phyloP scores from a whole-genome alignment of 176 grass and related monocot genomes.

The Hordeum vulgare region DNA sequence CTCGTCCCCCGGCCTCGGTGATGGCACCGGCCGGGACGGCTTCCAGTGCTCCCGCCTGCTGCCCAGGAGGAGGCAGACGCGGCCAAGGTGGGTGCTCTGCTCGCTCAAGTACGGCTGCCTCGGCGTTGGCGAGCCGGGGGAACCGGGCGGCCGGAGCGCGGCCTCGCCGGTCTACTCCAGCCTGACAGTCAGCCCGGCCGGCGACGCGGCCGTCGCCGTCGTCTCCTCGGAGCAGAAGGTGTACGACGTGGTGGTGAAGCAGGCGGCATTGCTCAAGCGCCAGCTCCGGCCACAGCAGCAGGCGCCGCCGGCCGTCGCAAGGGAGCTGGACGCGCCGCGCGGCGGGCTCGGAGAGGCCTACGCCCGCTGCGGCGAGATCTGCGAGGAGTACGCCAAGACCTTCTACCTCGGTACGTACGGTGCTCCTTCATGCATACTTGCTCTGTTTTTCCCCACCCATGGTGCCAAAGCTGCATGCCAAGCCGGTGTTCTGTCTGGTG shows the following conservation, averaged over 20 bases:
- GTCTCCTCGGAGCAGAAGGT: slow-evolving; percentile 84
- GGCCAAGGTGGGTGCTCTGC: slow-evolving; percentile 9
- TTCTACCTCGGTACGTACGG: slow-evolving; percentile 88
- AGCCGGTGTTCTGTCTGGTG: background rate
- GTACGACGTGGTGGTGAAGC: slow-evolving; percentile 79
- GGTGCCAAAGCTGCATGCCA: background rate
- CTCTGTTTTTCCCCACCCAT: background rate
- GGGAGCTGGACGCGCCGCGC: slow-evolving; percentile 25
- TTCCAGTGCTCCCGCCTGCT: slow-evolving; percentile 6
- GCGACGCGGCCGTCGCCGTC: slow-evolving; percentile 40
- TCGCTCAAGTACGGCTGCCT: slow-evolving; percentile 52
- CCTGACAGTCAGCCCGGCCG: slow-evolving; percentile 47
- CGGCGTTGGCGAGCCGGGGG: slow-evolving; percentile 33
- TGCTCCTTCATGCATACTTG: background rate
- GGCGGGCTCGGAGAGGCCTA: slow-evolving; percentile 76
- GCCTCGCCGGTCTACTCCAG: slow-evolving; percentile 42
- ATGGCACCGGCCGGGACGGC: background rate
- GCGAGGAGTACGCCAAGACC: slow-evolving; percentile 90
- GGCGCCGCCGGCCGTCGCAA: background rate
- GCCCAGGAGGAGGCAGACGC: background rate
- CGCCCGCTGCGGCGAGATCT: slow-evolving; percentile 65
- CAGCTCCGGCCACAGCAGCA: slow-evolving; percentile 25
- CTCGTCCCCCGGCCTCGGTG: background rate
- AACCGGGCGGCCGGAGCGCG: background rate
- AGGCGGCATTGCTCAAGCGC: slow-evolving; percentile 66